Conservation (phyloP, 495 filamentous ascomycete species). For the Tricharina praecox region DNA sequence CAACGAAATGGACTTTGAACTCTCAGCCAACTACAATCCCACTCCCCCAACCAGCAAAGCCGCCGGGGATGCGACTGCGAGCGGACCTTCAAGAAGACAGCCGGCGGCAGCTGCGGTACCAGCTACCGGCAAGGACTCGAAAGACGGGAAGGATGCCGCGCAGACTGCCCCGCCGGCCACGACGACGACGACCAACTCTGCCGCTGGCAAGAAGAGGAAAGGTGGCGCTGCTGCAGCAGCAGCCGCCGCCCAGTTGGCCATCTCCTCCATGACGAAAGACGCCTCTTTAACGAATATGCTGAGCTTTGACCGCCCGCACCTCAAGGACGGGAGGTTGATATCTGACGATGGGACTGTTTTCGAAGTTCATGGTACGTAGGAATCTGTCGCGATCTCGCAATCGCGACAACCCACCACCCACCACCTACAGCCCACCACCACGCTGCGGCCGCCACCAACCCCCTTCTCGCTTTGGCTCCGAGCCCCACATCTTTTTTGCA, state of each 20-base stretch:
- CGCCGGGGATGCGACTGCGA: constrained; percentile 29
- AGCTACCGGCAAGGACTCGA: constrained; percentile 31
- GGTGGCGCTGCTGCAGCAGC: too few species aligned
- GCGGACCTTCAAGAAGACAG: constrained; percentile 27
- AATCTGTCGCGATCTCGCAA: constrained; percentile 2
- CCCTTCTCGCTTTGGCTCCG: neutral
- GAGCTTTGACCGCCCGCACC: constrained; percentile 55
- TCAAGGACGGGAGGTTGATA: constrained; percentile 62
- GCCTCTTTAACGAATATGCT: constrained; percentile 52
- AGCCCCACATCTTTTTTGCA: constrained; percentile 4
- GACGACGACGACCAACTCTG: constrained; percentile 26
- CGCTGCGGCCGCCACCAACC: too few species aligned
- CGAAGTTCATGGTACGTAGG: constrained; percentile 63
- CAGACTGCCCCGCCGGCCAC: constrained; percentile 5
- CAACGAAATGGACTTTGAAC: constrained; percentile 64
- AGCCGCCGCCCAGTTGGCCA: constrained; percentile 13
- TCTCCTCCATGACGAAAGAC: constrained; percentile 19
- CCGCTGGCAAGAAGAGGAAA: constrained; percentile 29
- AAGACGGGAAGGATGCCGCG: constrained; percentile 18
- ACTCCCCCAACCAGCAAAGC: constrained; percentile 29
- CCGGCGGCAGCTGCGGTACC: constrained; percentile 26
- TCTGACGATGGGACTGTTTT: constrained; percentile 83
- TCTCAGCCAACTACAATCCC: constrained; percentile 33
- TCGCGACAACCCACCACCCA: too few species aligned
- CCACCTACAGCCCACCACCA: too few species aligned